Conservation (phyloP, 2,329 filamentous ascomycete species). For the Verticillium nubilum region DNA sequence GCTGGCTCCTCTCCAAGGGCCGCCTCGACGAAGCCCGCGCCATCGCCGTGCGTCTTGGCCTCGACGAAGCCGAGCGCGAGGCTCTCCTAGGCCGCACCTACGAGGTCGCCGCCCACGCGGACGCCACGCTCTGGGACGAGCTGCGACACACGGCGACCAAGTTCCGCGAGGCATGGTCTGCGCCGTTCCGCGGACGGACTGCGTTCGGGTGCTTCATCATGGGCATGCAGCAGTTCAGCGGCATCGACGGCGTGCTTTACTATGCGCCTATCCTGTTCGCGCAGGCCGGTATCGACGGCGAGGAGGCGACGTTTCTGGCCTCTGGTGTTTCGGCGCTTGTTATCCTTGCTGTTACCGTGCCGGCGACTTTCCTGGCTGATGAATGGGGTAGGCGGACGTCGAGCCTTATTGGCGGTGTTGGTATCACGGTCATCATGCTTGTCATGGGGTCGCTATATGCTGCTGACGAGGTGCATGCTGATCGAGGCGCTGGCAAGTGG, state of each 20-base stretch:
- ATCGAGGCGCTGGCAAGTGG: constrained; percentile 35
- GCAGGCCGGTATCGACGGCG: constrained; percentile 50
- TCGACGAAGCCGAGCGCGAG: constrained; percentile 40
- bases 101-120: constrained; percentile 19
- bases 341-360: constrained; percentile 52
- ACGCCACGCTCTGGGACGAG: constrained; percentile 26
- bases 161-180: neutral
- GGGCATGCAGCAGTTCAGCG: constrained; percentile 53
- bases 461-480: constrained; percentile 30
- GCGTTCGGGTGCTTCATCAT: constrained; percentile 51
- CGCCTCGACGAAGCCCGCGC: constrained; percentile 36
- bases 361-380: constrained; percentile 50
- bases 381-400: constrained; percentile 50
- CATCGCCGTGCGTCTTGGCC: constrained; percentile 36
- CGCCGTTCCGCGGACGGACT: constrained; percentile 36
- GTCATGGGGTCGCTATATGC: constrained; percentile 50
- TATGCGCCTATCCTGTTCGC: constrained; percentile 57
- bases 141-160: constrained; percentile 23
- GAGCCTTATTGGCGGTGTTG: constrained; percentile 47
- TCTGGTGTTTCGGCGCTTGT: constrained; percentile 55
- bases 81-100: constrained; percentile 25
- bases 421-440: constrained; percentile 43
- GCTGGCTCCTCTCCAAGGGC: constrained; percentile 49
- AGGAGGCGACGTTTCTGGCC: constrained; percentile 51
- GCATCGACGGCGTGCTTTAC: constrained; percentile 60